Evolutionary conservation across 1,284 basidiomycete species (phyloP).

Genomic region (Marasmius fiardii): DNA sequence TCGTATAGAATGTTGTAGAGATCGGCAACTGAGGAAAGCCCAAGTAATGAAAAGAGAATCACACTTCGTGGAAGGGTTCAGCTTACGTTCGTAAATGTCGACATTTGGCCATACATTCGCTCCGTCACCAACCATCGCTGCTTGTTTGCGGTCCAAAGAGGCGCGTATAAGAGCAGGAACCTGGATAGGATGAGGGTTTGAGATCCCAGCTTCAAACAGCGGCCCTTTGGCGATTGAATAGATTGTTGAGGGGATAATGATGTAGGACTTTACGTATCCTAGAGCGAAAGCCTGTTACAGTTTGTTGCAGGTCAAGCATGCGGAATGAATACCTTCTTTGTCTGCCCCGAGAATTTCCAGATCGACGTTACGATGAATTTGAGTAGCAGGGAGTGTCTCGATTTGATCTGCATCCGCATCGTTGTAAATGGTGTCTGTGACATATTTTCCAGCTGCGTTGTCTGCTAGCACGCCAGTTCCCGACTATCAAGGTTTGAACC

Average conservation of each 20-base stretch:
- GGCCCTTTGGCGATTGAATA: slow-evolving; percentile 29
- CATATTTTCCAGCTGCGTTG: slow-evolving; percentile 28
- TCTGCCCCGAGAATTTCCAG: slow-evolving; percentile 31
- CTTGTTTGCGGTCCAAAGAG: slow-evolving; percentile 16
- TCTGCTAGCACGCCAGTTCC: slow-evolving; percentile 28
- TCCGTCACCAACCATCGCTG: slow-evolving; percentile 13
- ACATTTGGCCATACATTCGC: slow-evolving; percentile 30
- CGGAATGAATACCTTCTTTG: slow-evolving; percentile 30
- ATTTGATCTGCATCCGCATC: slow-evolving; percentile 34
- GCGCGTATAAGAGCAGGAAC: slow-evolving; percentile 27
- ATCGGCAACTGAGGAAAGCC: neutral
- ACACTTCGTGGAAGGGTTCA: too few species aligned
- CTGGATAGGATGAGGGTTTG: slow-evolving; percentile 27
- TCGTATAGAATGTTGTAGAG: slow-evolving; percentile 4
- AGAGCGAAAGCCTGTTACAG: neutral
- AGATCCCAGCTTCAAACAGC: slow-evolving; percentile 29
- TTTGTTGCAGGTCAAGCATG: too few species aligned
- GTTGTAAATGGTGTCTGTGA: slow-evolving; percentile 29
- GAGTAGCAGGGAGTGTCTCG: slow-evolving; percentile 27
- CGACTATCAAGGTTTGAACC: slow-evolving; percentile 5
- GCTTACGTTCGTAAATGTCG: slow-evolving; percentile 28
- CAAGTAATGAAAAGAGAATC: too few species aligned
- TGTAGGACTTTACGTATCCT: slow-evolving; percentile 31
- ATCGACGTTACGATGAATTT: slow-evolving; percentile 27
- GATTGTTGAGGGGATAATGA: slow-evolving; percentile 30